Percentiles rank a stretch among this genome's conserved stretches.
Evolutionary conservation across 371 early-diverging fungal species (phyloP).

Genomic region (Sporodiniella umbellata): DNA sequence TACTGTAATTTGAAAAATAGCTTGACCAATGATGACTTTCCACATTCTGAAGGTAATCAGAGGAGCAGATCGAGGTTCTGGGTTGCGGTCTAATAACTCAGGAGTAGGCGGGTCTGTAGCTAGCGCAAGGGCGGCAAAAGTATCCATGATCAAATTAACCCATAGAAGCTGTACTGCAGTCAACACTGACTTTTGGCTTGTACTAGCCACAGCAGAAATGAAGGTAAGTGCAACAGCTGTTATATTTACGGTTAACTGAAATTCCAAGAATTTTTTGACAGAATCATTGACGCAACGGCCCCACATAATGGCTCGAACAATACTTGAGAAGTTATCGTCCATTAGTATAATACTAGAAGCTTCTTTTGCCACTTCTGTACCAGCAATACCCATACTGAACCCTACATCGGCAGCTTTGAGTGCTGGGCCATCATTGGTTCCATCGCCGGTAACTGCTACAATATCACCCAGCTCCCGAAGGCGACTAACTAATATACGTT

Average conservation of each 20-base stretch:
- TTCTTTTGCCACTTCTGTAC: conserved; percentile 72
- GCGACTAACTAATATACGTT: conserved; percentile 55
- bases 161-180: conserved; percentile 65
- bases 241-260: conserved; percentile 68
- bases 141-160: conserved; percentile 75
- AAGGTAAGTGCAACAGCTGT: conserved; percentile 59
- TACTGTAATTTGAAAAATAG: conserved; percentile 49
- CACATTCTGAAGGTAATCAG: conserved; percentile 62
- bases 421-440: conserved; percentile 67
- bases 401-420: conserved; percentile 71
- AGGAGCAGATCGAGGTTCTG: conserved; percentile 54
- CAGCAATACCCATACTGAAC: conserved; percentile 72
- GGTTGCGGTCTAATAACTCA: conserved; percentile 50
- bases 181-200: conserved; percentile 38
- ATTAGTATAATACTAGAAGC: conserved; percentile 69
- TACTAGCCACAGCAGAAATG: conserved; percentile 43
- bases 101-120: conserved; percentile 62
- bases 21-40: conserved; percentile 57
- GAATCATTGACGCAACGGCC: conserved; percentile 68
- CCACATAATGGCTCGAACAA: conserved; percentile 68
- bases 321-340: conserved; percentile 69
- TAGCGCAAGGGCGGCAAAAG: conserved; percentile 64
- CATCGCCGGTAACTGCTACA: conserved; percentile 75
- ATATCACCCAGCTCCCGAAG: conserved; percentile 57
- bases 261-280: conserved; percentile 69